Conservation (phyloP, 495 filamentous ascomycete genomes). For the Neurospora sublineolata region DNA sequence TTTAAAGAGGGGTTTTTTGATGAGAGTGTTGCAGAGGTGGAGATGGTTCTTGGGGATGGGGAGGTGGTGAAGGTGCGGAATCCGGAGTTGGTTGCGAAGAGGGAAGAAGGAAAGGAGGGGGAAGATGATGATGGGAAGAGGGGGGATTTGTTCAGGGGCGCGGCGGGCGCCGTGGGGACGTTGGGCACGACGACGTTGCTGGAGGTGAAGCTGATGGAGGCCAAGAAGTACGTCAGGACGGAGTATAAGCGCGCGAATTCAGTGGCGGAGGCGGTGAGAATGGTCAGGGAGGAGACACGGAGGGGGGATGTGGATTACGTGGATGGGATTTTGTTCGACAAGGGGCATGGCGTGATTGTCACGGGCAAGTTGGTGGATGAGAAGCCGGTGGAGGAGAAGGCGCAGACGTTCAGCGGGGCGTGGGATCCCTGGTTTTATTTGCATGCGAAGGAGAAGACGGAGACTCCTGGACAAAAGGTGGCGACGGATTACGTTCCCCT, state of each 20-base stretch:
- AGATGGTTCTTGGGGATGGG: constrained; percentile 49
- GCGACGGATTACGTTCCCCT: constrained; percentile 39
- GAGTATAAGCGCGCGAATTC: constrained; percentile 42
- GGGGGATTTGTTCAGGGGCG: constrained; percentile 43
- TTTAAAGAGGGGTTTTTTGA: constrained; percentile 53
- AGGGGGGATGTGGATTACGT: constrained; percentile 28
- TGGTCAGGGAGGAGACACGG: constrained; percentile 19
- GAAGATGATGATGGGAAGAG: background rate
- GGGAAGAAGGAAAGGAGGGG: too few species aligned
- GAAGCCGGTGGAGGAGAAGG: too few species aligned
- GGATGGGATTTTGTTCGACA: constrained; percentile 40
- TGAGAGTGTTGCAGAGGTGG: constrained; percentile 39
- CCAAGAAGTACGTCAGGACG: constrained; percentile 42
- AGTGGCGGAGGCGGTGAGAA: too few species aligned
- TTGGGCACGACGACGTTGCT: constrained; percentile 45
- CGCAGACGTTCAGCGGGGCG: too few species aligned
- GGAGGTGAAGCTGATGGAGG: constrained; percentile 41
- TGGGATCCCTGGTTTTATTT: constrained; percentile 47
- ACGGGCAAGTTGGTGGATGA: too few species aligned
- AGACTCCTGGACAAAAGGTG: too few species aligned
- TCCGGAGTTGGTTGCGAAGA: background rate
- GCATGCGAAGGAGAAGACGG: too few species aligned
- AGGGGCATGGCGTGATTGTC: constrained; percentile 39
- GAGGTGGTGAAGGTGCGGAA: constrained; percentile 26
- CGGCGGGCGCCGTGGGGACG: constrained; percentile 45